Percentiles rank a stretch among this genome's conserved stretches.
phyloP scores from a whole-genome alignment of 768 basidiomycete genomes.

The Hemileccinum rubropunctum region DNA sequence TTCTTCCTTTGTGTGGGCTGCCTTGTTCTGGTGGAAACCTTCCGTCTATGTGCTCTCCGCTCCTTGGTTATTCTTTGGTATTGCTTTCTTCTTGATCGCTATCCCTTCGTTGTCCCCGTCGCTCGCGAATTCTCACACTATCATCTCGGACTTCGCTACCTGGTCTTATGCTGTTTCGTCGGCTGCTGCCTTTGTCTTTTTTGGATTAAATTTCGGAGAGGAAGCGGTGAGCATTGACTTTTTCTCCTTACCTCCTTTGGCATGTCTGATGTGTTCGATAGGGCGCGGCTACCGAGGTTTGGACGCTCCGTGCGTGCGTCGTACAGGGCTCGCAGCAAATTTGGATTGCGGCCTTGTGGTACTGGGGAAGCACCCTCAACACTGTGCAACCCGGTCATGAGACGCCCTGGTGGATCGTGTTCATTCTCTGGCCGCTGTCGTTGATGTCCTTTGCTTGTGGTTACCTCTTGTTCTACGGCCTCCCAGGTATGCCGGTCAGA shows the following conservation, averaged over 20 bases:
- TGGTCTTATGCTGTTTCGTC: conserved; percentile 92
- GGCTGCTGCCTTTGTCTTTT: conserved; percentile 91
- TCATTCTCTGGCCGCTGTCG: conserved; percentile 80
- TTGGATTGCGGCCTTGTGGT: conserved; percentile 95
- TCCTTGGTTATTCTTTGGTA: conserved; percentile 89
- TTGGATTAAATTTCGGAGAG: conserved; percentile 95
- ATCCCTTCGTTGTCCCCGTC: conserved; percentile 70
- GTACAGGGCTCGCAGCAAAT: conserved; percentile 96
- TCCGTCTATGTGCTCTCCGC: conserved; percentile 82
- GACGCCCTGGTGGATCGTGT: conserved; percentile 83
- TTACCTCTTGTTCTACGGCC: conserved; percentile 80
- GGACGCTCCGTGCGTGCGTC: conserved; percentile 87
- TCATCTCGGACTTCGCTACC: conserved; percentile 73
- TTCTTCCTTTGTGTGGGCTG: conserved; percentile 86
- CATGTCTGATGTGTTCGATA: conserved; percentile 27
- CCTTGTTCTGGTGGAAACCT: conserved; percentile 82
- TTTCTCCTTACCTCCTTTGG: background rate
- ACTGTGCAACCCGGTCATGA: conserved; percentile 46
- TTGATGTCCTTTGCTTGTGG: conserved; percentile 73
- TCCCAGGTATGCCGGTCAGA: conserved; percentile 60
- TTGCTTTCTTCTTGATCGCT: conserved; percentile 90
- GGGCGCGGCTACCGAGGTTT: conserved; percentile 94
- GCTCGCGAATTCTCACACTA: conserved; percentile 60
- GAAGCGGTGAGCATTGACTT: conserved; percentile 65
- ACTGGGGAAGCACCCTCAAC: conserved; percentile 86